A percentile compares a stretch with the other conserved stretches of the same genome.
Evolutionary conservation across 306 rosid species (phyloP).

Genomic region (Pyrus betulifolia): DNA sequence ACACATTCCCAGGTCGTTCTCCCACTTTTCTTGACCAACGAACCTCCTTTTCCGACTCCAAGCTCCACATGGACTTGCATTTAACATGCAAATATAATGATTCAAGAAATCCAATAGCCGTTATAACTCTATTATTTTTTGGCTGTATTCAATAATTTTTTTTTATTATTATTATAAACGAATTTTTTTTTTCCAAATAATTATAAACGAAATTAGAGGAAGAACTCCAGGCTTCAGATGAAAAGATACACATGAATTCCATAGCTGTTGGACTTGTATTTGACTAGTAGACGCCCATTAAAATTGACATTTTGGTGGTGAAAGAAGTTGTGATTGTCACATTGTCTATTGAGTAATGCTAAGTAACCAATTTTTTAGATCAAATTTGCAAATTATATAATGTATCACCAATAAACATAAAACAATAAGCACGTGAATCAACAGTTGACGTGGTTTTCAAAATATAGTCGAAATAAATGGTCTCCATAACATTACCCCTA

Average conservation of each 20-base stretch:
- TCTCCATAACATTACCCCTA: background rate
- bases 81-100: background rate
- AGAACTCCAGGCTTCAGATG: too few relatives aligned
- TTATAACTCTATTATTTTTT: background rate
- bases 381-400: too few relatives aligned
- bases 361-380: too few relatives aligned
- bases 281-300: background rate
- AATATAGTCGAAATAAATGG: too few relatives aligned
- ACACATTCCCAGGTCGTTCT: slow-evolving; percentile 13
- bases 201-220: too few relatives aligned
- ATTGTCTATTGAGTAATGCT: too few relatives aligned
- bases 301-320: background rate
- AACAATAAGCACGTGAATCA: too few relatives aligned
- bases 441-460: too few relatives aligned
- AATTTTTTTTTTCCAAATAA: background rate
- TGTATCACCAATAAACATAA: too few relatives aligned
- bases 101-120: background rate
- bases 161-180: too few relatives aligned
- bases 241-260: too few relatives aligned
- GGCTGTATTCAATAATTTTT: background rate
- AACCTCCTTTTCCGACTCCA: background rate
- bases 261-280: background rate
- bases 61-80: background rate
- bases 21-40: background rate
- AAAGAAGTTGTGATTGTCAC: background rate